phyloP scores from a whole-genome alignment of 192 early-diverging fungal species.

The Dissophora globulifera region DNA sequence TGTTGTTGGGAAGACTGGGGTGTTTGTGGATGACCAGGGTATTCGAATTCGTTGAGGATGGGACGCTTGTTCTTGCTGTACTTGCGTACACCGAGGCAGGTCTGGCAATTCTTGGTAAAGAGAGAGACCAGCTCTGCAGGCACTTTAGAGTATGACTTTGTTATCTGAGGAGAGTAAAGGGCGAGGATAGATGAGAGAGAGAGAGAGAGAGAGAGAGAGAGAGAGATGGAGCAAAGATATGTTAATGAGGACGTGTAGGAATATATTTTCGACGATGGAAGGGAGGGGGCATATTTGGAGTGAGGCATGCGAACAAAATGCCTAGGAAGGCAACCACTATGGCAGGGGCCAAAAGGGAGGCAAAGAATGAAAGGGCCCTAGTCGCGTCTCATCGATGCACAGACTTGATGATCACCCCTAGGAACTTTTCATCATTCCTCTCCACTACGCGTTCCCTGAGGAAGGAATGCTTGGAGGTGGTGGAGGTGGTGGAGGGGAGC shows the following conservation, averaged over 20 bases:
- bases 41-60: slow-evolving; percentile 46
- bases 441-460: too few relatives aligned
- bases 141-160: slow-evolving; percentile 52
- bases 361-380: too few relatives aligned
- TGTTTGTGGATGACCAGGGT: slow-evolving; percentile 17
- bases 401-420: too few relatives aligned
- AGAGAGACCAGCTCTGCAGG: slow-evolving; percentile 49
- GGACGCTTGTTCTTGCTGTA: slow-evolving; percentile 54
- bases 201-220: not conserved
- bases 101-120: slow-evolving; percentile 54
- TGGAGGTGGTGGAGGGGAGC: too few relatives aligned
- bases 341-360: too few relatives aligned
- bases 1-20: slow-evolving; percentile 7
- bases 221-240: not conserved
- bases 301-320: not conserved
- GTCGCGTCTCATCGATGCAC: too few relatives aligned
- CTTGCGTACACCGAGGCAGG: slow-evolving; percentile 48
- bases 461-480: too few relatives aligned
- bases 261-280: not conserved
- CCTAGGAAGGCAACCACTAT: too few relatives aligned
- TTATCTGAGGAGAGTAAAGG: slow-evolving; percentile 25
- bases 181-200: not conserved
- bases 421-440: too few relatives aligned
- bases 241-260: not conserved
- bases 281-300: not conserved